A percentile compares a stretch with the other conserved stretches of the same genome.
phyloP scores from a whole-genome alignment of 768 basidiomycete species.

The Serendipita sp. region DNA sequence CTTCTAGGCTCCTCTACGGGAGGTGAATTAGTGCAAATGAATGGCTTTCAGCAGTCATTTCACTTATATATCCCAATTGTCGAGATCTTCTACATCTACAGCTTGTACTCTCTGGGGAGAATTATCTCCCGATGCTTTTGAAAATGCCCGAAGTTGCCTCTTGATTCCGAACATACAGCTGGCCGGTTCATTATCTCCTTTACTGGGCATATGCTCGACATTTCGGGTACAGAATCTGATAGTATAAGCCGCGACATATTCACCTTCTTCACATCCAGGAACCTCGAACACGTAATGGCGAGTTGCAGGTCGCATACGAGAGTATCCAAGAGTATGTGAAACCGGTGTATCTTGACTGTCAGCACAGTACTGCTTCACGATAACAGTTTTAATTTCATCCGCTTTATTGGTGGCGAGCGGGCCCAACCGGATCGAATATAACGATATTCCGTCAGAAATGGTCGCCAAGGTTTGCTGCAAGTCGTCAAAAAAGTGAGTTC shows the following conservation, averaged over 20 bases:
- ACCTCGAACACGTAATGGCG: background rate
- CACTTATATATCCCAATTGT: slow-evolving; percentile 4
- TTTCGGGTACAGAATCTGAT: background rate
- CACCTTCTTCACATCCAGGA: background rate
- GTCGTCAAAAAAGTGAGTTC: slow-evolving; percentile 6
- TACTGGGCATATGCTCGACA: background rate
- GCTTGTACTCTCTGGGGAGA: background rate
- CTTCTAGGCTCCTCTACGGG: too few species aligned
- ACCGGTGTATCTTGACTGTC: background rate
- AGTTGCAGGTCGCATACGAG: background rate
- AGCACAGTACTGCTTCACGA: slow-evolving; percentile 6
- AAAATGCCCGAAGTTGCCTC: slow-evolving; percentile 5
- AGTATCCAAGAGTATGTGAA: too few species aligned
- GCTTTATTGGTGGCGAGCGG: background rate
- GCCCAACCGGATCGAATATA: background rate
- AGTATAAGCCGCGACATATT: background rate
- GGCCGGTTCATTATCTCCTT: background rate
- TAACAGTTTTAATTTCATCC: background rate
- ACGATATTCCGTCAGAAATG: background rate
- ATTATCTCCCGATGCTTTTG: background rate
- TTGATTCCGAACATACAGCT: background rate
- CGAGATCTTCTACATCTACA: slow-evolving; percentile 3
- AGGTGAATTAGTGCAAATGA: too few species aligned
- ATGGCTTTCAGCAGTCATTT: too few species aligned
- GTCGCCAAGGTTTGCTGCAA: background rate